A percentile compares a stretch with the other conserved stretches of the same genome.
Evolutionary conservation across 106 monocot species (phyloP).

Genomic region (Posidonia australis): DNA sequence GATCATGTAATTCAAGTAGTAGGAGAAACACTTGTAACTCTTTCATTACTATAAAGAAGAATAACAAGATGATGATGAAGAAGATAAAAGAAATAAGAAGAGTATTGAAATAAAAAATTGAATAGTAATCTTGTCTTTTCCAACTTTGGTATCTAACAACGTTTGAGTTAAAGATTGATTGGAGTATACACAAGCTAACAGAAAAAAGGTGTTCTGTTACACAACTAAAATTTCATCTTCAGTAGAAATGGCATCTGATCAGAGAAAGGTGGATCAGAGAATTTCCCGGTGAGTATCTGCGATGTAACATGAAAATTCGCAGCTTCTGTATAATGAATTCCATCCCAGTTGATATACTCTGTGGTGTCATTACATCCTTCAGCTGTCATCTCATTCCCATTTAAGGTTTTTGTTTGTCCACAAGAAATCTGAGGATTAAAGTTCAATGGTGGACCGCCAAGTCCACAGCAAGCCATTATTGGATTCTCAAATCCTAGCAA

Average conservation of each 20-base stretch:
- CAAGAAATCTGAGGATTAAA: conserved; percentile 53
- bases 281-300: conserved; percentile 78
- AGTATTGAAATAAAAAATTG: too few relatives aligned
- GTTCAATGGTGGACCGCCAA: conserved; percentile 69
- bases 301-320: conserved; percentile 69
- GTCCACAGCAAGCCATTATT: conserved; percentile 63
- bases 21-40: too few relatives aligned
- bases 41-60: too few relatives aligned
- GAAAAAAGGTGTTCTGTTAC: too few relatives aligned
- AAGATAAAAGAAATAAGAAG: too few relatives aligned
- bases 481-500: conserved; percentile 61
- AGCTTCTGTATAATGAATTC: conserved; percentile 89
- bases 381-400: conserved; percentile 55
- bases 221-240: background rate
- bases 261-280: conserved; percentile 46
- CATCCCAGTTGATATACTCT: conserved; percentile 77
- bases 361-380: conserved; percentile 50
- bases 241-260: conserved; percentile 4
- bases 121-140: too few relatives aligned
- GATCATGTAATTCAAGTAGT: too few relatives aligned
- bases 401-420: conserved; percentile 56
- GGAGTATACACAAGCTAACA: too few relatives aligned
- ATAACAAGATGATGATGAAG: too few relatives aligned
- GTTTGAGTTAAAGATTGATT: too few relatives aligned
- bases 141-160: too few relatives aligned